Evolutionary conservation across 2,329 filamentous ascomycete species (phyloP), one percentile per base, ranked within the genome.

Genomic region (Talaromyces pinophilus): DNA sequence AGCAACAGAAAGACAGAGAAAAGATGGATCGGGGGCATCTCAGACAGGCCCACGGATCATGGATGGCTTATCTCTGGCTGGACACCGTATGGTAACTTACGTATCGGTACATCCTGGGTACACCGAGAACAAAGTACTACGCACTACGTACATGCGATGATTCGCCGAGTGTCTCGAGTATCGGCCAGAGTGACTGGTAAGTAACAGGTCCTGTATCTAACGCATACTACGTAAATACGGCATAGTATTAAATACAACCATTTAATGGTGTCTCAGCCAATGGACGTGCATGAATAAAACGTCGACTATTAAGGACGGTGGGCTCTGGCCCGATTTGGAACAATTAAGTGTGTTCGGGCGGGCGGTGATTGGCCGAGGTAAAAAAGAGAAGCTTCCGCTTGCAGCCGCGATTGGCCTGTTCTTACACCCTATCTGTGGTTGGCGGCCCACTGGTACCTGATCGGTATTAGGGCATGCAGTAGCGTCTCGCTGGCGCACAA

Each of bases 371-470:
- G 62, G 44, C 3, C 5, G 38, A 44, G 30, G 28, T 30, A 25
- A 44, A 35, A 46, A 30, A 35, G 38, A 33, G 28, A 62, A 62
- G 59, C 64, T 50, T 62, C 64, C 59, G 64, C 19, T 62, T 66
- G 64, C 64, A 59, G 64, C 64, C 48, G 59, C 42, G 4, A 66
- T 66, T 66, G 64, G 64, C 25, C 30, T 52, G 38, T 25, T 10
- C n/a, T 10, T 8, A 22, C 3, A 5, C 8, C 7, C 5, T 38
- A 25, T 15, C 13, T 30, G 15, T 30, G 44, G 46, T 33, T 11
- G 8, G 3, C 10, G 54, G 11, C 33, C 54, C 30, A 15, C 17
- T 1, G 5, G 54, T 57, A 5, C 48, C 57, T 28, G 35, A 55
- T 62, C 50, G 48, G 57, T n/a, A 4, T 13, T 46, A 42, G 48